Percentiles rank a stretch among this genome's conserved stretches.
Conservation (phyloP, 83 land plant species). For the Picea engelmannii region DNA sequence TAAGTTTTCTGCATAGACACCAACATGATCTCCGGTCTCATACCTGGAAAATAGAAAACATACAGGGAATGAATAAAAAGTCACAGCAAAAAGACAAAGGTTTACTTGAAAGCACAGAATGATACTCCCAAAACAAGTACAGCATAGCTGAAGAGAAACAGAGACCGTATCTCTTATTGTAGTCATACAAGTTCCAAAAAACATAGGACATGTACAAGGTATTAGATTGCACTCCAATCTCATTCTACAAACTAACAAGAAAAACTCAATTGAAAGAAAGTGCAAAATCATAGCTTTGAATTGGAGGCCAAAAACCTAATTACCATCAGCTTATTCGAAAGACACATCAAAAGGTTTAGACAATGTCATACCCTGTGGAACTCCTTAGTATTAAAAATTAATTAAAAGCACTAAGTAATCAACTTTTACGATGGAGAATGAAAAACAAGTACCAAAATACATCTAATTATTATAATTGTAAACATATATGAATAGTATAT, state of each 20-base stretch:
- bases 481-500: too few species aligned
- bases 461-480: too few species aligned
- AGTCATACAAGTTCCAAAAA: not conserved
- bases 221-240: not conserved
- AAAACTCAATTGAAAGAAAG: not conserved
- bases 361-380: too few species aligned
- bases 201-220: not conserved
- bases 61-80: not conserved
- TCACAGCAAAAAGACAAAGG: not conserved
- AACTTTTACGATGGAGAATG: too few species aligned
- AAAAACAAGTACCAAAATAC: too few species aligned
- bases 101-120: not conserved
- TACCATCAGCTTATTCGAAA: too few species aligned
- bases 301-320: too few species aligned
- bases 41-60: conserved; percentile 50
- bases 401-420: too few species aligned
- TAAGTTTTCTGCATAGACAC: conserved; percentile 87
- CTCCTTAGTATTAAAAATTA: too few species aligned
- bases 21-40: conserved; percentile 98
- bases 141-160: not conserved
- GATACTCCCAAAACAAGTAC: not conserved
- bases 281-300: not conserved
- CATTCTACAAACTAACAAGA: not conserved
- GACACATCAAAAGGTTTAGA: too few species aligned
- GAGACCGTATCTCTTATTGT: not conserved